Evolutionary conservation across 176 grass and related monocot species (phyloP).

Genomic region (Cenchrus fungigraminus): DNA sequence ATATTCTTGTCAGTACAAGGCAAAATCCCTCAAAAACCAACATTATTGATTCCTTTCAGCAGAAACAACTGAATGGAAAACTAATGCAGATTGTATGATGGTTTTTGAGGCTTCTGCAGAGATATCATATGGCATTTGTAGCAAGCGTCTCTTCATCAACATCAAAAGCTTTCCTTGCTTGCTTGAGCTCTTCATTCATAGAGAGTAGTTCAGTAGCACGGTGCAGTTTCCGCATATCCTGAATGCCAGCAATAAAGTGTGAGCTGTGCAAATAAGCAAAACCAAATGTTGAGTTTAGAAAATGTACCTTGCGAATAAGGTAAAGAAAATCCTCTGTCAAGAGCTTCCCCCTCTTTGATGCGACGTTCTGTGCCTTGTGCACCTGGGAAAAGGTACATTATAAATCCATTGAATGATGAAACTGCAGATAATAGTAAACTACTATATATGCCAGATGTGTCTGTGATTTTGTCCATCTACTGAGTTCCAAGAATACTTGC

Average conservation of each 20-base stretch:
- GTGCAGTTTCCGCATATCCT: constrained; percentile 82
- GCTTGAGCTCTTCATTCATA: constrained; percentile 98
- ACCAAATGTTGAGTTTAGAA: constrained; percentile 9
- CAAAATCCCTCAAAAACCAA: background rate
- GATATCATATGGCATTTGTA: constrained; percentile 46
- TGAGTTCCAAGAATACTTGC: background rate
- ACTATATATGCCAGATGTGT: background rate
- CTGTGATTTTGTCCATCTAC: constrained; percentile 2
- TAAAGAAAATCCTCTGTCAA: constrained; percentile 98
- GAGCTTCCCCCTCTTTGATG: constrained; percentile 93
- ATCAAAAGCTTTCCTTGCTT: constrained; percentile 97
- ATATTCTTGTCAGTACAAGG: background rate
- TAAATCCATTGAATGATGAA: constrained; percentile 21
- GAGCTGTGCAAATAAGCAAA: constrained; percentile 12
- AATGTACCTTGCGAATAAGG: constrained; percentile 84
- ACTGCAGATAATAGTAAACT: background rate
- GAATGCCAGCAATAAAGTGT: background rate
- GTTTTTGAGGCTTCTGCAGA: background rate
- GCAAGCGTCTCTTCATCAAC: constrained; percentile 86
- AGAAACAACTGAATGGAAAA: background rate
- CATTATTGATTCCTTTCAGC: background rate
- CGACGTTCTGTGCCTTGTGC: constrained; percentile 91
- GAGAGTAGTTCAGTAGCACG: constrained; percentile 85
- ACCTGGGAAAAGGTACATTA: constrained; percentile 55
- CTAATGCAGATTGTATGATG: constrained; percentile 17